Evolutionary conservation across 768 basidiomycete species (phyloP).

Genomic region (Postia placenta): DNA sequence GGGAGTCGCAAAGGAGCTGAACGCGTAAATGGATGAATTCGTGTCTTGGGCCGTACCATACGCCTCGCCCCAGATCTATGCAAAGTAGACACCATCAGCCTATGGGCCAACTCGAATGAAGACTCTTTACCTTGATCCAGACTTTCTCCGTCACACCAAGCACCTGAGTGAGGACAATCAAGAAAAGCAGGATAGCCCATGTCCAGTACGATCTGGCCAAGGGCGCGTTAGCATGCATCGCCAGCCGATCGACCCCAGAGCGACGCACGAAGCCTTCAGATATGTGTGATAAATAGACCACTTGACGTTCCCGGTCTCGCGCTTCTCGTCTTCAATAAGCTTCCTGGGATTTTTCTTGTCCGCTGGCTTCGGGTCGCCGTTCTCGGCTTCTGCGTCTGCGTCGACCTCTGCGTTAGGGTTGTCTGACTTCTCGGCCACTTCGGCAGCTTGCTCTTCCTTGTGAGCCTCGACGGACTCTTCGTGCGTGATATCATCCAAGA

Average conservation of each 20-base stretch:
- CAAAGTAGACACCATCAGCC: background rate
- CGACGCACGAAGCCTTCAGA: constrained; percentile 60
- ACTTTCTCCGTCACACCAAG: constrained; percentile 55
- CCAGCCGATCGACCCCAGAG: background rate
- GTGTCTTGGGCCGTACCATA: constrained; percentile 30
- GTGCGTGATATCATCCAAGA: constrained; percentile 55
- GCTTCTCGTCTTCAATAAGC: constrained; percentile 74
- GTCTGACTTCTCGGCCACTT: constrained; percentile 7
- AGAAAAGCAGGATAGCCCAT: constrained; percentile 46
- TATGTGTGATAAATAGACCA: constrained; percentile 64
- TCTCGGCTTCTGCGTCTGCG: constrained; percentile 21
- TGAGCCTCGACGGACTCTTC: constrained; percentile 43
- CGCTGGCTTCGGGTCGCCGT: constrained; percentile 22
- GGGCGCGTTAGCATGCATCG: background rate
- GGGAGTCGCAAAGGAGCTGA: constrained; percentile 15
- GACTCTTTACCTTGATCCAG: constrained; percentile 60
- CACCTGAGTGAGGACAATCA: constrained; percentile 40
- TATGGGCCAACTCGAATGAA: background rate
- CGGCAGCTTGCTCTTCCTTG: constrained; percentile 33
- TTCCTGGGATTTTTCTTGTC: constrained; percentile 61
- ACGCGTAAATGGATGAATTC: constrained; percentile 10
- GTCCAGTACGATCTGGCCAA: constrained; percentile 57
- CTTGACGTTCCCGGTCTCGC: constrained; percentile 77
- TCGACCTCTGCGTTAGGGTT: constrained; percentile 24
- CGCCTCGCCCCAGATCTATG: constrained; percentile 62